Evolutionary conservation across 257 asterid species (phyloP), one percentile per base, ranked within the genome.

Genomic region (Nicotiana knightiana): DNA sequence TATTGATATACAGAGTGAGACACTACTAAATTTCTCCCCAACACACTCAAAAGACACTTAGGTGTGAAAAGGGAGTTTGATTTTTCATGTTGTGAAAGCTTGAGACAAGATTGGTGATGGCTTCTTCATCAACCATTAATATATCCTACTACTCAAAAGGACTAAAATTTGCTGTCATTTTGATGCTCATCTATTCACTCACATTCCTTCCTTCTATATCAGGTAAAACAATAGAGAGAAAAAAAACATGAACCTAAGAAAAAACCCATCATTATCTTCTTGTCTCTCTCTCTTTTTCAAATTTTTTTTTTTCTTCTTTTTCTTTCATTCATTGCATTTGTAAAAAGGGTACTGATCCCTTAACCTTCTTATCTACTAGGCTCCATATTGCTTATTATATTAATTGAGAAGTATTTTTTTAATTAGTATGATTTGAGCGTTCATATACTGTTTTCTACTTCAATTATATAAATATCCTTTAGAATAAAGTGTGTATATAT

Each of bases 101-200:
- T 71, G 37, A 37, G 62, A 57, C 62, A 57, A 57, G 63, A 16
- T 57, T 57, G 26, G n/a, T 46, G 61, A 73, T 73, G 79, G 79
- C 26, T 48, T 71, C 59, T 48, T 71, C 59, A 9, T 51, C 55
- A 73, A 24, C 39, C 79, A 73, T 24, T 48, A 46, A 73, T 73
- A 73, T 73, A 0, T 43, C 48, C 39, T 48, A 73, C 62, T 48
- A 73, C 62, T 48, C 79, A 73, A 73, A 73, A 24, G 8, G 61
- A 48, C 86, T 86, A 80, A 87, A 84, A 77, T 76, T 86, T 43
- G 81, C 87, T 48, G 59, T 82, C 83, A 63, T 83, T 67, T 76
- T 88, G 9, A 79, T 89, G 86, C 76, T 90, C 81, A 84, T 86
- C 65, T 84, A 81, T 39, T 87, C 88, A 43, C 89, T 87, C 86